Evolutionary conservation across 169 alveolate genomes (phyloP).

Genomic region (Blepharisma undulans): DNA sequence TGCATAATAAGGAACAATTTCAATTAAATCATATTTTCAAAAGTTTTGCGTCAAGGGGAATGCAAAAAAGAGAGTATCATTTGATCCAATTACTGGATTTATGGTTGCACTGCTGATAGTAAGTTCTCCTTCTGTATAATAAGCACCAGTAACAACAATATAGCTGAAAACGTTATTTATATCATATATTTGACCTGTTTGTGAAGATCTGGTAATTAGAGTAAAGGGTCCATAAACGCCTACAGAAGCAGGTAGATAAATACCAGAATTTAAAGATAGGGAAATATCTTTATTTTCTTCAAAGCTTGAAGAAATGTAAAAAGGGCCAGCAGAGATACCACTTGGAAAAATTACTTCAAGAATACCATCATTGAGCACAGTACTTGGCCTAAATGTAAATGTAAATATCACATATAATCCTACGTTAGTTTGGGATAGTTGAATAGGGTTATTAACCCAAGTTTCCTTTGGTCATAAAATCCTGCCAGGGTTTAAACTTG

Average conservation of each 20-base stretch:
- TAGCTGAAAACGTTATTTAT: not conserved
- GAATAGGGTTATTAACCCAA: not conserved
- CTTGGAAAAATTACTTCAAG: not conserved
- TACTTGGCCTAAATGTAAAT: not conserved
- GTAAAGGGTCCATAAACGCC: constrained; percentile 39
- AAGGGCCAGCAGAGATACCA: not conserved
- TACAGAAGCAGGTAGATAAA: not conserved
- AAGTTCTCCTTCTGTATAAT: no score
- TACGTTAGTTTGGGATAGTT: not conserved
- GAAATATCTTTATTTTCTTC: not conserved
- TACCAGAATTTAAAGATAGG: not conserved
- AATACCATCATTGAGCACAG: not conserved
- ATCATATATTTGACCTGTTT: constrained; percentile 13
- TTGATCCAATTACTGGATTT: not conserved
- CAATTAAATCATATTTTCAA: not conserved
- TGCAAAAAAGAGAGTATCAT: not conserved
- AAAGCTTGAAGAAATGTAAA: not conserved
- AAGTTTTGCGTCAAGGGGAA: not conserved
- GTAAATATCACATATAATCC: not conserved
- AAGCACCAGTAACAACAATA: not conserved
- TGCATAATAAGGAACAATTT: not conserved
- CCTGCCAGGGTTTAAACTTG: not conserved
- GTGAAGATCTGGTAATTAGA: not conserved
- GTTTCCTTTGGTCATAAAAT: not conserved
- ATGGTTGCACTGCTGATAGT: not conserved